These are phyloP conservation scores for Paramecium primaurelia DNA, from an alignment of 73 alveolate species.

Conservation along the genomic window DNA sequence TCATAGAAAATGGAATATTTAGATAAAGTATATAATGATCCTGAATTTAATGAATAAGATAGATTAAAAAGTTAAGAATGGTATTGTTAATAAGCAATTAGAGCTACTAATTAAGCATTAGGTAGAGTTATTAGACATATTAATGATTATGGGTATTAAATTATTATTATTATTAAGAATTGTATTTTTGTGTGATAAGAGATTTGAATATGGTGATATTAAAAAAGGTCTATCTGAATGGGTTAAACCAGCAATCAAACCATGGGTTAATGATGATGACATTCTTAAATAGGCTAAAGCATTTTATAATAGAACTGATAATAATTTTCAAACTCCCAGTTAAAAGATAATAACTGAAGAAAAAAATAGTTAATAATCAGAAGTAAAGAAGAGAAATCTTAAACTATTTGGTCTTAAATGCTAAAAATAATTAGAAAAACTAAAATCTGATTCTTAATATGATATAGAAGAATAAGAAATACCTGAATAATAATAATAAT, in stretches of 20 bases:
- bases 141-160: conserved; percentile 84
- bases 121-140: conserved; percentile 97
- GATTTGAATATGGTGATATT: not conserved
- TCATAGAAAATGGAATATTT: conserved; percentile 83
- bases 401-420: not conserved
- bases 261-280: conserved; percentile 2
- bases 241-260: conserved; percentile 31
- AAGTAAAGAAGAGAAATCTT: not conserved
- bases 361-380: not conserved
- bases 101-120: conserved; percentile 92
- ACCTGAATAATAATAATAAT: not conserved
- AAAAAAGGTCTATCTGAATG: not conserved
- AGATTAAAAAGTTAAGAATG: conserved; percentile 86
- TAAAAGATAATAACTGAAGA: not conserved
- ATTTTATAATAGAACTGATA: not conserved
- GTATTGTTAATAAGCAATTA: conserved; percentile 90
- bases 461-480: not conserved
- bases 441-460: not conserved
- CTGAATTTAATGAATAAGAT: conserved; percentile 58
- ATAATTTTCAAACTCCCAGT: not conserved
- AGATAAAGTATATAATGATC: conserved; percentile 66
- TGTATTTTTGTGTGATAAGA: conserved; percentile 10
- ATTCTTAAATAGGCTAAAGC: not conserved
- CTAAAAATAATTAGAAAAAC: not conserved
- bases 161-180: not conserved